Conservation (phyloP, 306 rosid species). For the Echinosophora koreensis region DNA sequence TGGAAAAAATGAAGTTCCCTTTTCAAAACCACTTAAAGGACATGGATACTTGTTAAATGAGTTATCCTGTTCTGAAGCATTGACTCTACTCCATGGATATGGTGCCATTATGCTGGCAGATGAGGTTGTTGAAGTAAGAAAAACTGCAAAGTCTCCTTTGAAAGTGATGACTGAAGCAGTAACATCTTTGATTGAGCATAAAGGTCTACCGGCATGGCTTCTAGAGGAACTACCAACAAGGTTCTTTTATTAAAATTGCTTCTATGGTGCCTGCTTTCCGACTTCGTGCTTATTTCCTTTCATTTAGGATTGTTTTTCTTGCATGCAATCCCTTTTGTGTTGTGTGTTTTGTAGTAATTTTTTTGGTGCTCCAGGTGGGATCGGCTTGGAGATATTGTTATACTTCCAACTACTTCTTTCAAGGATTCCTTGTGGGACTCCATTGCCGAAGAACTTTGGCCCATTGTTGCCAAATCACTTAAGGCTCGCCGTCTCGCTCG, state of each 20-base stretch:
- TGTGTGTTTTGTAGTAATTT: slow-evolving; percentile 41
- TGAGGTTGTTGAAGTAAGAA: slow-evolving; percentile 67
- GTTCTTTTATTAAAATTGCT: slow-evolving; percentile 50
- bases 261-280: slow-evolving; percentile 14
- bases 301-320: slow-evolving; percentile 32
- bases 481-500: slow-evolving; percentile 82
- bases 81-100: slow-evolving; percentile 66
- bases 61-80: slow-evolving; percentile 59
- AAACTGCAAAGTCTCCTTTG: slow-evolving; percentile 73
- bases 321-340: slow-evolving; percentile 31
- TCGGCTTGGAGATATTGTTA: slow-evolving; percentile 77
- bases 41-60: slow-evolving; percentile 50
- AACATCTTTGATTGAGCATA: slow-evolving; percentile 64
- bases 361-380: slow-evolving; percentile 77
- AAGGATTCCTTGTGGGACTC: slow-evolving; percentile 78
- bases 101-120: slow-evolving; percentile 64
- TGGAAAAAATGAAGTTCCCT: slow-evolving; percentile 51
- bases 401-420: slow-evolving; percentile 81
- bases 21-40: slow-evolving; percentile 45
- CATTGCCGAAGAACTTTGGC: slow-evolving; percentile 80
- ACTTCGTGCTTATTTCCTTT: slow-evolving; percentile 47
- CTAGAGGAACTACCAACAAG: slow-evolving; percentile 90
- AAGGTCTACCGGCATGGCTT: slow-evolving; percentile 64
- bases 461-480: slow-evolving; percentile 72
- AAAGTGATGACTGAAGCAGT: slow-evolving; percentile 76